A percentile compares a stretch with the other conserved stretches of the same genome.
Conservation (phyloP, 1,284 basidiomycete genomes). For the Ustilago nuda region DNA sequence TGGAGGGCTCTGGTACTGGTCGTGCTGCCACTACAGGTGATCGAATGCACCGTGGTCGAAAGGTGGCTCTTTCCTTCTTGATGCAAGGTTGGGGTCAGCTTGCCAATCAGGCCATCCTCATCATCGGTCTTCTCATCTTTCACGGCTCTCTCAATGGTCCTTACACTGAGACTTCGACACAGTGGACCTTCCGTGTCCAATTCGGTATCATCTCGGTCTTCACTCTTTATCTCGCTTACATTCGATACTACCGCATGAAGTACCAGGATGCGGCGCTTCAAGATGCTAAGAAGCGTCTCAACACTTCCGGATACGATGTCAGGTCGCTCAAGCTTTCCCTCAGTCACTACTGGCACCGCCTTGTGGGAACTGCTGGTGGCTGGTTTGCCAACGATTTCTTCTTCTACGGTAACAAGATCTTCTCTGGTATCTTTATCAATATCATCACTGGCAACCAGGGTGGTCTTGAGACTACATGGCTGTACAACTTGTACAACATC, state of each 20-base stretch:
- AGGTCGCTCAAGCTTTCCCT: constrained; percentile 72
- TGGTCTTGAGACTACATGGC: constrained; percentile 71
- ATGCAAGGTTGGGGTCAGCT: constrained; percentile 74
- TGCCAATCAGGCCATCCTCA: constrained; percentile 73
- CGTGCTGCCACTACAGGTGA: constrained; percentile 71
- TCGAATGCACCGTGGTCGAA: constrained; percentile 73
- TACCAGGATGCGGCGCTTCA: constrained; percentile 70
- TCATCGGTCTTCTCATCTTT: constrained; percentile 73
- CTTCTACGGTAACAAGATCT: constrained; percentile 71
- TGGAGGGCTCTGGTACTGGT: constrained; percentile 71
- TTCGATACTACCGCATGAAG: constrained; percentile 72
- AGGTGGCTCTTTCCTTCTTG: constrained; percentile 73
- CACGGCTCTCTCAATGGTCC: constrained; percentile 69
- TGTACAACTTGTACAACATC: constrained; percentile 73
- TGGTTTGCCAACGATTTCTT: constrained; percentile 74
- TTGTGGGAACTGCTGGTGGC: constrained; percentile 72
- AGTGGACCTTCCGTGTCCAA: constrained; percentile 74
- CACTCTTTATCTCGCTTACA: constrained; percentile 74
- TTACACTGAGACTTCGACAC: constrained; percentile 71
- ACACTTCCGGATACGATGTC: constrained; percentile 72
- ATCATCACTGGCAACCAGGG: constrained; percentile 70
- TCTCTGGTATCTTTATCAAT: constrained; percentile 65
- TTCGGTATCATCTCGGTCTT: constrained; percentile 73
- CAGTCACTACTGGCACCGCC: constrained; percentile 72
- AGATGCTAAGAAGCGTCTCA: constrained; percentile 71